Evolutionary conservation across 1,284 basidiomycete species (phyloP).

Genomic region (Jaminaea rosea): DNA sequence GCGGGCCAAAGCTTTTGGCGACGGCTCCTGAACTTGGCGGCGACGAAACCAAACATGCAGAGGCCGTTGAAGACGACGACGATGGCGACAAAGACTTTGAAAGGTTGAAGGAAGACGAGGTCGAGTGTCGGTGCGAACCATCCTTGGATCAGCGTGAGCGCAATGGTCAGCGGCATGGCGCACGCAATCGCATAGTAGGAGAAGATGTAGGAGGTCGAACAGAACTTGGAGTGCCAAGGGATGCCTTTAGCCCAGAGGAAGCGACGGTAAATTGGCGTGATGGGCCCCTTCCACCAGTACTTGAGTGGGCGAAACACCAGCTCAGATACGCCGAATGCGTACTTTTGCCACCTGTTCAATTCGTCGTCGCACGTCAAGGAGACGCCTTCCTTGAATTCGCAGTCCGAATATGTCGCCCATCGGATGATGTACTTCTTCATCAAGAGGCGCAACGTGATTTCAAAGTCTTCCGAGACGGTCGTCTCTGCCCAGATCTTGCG

Average conservation of each 20-base stretch:
- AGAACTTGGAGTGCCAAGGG: slow-evolving; percentile 64
- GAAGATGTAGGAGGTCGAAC: slow-evolving; percentile 61
- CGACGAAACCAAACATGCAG: slow-evolving; percentile 63
- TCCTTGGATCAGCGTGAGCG: slow-evolving; percentile 67
- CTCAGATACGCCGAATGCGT: slow-evolving; percentile 61
- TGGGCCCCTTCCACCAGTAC: slow-evolving; percentile 67
- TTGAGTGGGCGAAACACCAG: slow-evolving; percentile 49
- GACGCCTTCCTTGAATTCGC: slow-evolving; percentile 79
- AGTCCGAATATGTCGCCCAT: slow-evolving; percentile 72
- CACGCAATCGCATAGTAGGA: slow-evolving; percentile 69
- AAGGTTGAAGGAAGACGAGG: slow-evolving; percentile 53
- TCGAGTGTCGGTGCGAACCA: slow-evolving; percentile 59
- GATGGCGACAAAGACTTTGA: slow-evolving; percentile 68
- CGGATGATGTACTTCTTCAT: slow-evolving; percentile 59
- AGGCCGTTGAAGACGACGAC: slow-evolving; percentile 65
- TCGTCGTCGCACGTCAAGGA: slow-evolving; percentile 65
- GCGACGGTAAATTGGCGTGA: slow-evolving; percentile 52
- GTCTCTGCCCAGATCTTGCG: slow-evolving; percentile 70
- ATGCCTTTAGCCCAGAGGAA: not conserved
- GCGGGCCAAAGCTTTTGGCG: slow-evolving; percentile 55
- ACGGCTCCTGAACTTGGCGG: slow-evolving; percentile 68
- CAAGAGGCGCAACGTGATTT: slow-evolving; percentile 56
- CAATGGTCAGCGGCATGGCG: slow-evolving; percentile 57
- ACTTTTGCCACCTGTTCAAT: slow-evolving; percentile 77
- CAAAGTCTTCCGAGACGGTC: slow-evolving; percentile 75